Base-by-base conservation (phyloP, 768 basidiomycete species). In the Boletus rubescentipes region DNA sequence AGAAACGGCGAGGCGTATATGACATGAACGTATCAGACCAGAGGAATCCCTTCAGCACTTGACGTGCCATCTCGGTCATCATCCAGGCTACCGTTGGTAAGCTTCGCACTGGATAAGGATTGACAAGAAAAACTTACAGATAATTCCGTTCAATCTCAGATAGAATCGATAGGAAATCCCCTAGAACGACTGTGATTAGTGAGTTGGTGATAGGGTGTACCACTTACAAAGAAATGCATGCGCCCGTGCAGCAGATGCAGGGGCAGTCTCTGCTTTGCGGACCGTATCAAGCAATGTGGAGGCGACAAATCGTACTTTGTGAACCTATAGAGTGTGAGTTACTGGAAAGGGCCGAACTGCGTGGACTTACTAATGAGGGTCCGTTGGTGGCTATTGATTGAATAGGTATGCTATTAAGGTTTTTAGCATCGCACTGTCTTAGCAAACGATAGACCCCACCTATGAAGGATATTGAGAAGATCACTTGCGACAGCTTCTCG, bases 71-170 rank as follows among this genome's bases (percentile, higher is more conserved):
- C 55, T 54, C 67, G 63, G 45, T 55, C 77, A 81, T 82, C 52
- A 79, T 67, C 59, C 47, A 71, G 40, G 23, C 87, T 66, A 79
- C 80, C 21, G 77, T 80, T 54, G 21, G 75, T 65, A 32, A 65
- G 51, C 20, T 53, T 51, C 18, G 59, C 21, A 49, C 37, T 39
- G n/a, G 16, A 40, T n/a, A 40, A 5, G 21, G 23, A 29, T 26
- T n/a, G 11, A 32, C 32, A 5, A 36, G 40, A 32, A 35, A 32
- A 44, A 79, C 82, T 66, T 61, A 89, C 86, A 91, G 72, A 77
- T 95, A 95, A 71, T 94, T 91, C 58, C 88, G 78, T 65, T 95
- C 93, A 61, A 96, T 93, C 74, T 95, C 93, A 35, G 87, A 91
- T 40, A 96, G 71, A 59, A 96, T 93, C 47, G 87, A 91, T 26